Conservation (phyloP, 129 eudicot genomes). For the Scalesia atractyloides region DNA sequence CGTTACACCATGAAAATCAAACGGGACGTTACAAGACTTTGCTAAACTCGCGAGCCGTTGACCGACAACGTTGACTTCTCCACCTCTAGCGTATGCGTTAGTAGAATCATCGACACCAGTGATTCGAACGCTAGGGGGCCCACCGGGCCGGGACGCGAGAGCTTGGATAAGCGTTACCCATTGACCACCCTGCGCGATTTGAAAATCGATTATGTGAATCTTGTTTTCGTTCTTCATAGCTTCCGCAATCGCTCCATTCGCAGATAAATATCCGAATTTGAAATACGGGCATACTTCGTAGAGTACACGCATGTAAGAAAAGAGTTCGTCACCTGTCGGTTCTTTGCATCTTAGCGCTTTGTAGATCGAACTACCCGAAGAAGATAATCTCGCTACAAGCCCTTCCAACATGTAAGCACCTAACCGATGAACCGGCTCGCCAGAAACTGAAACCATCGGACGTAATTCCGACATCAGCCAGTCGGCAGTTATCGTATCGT, state of each 20-base stretch:
- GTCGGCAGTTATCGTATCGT: slow-evolving; percentile 12
- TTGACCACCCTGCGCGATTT: slow-evolving; percentile 25
- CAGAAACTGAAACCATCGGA: slow-evolving; percentile 16
- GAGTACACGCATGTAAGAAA: slow-evolving; percentile 13
- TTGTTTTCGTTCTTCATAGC: slow-evolving; percentile 22
- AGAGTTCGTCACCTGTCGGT: slow-evolving; percentile 18
- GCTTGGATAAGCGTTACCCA: slow-evolving; percentile 24
- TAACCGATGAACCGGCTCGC: slow-evolving; percentile 10
- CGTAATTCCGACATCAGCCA: slow-evolving; percentile 21
- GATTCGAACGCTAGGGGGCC: slow-evolving; percentile 22
- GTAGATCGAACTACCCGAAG: slow-evolving; percentile 21
- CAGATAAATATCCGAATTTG: slow-evolving; percentile 21
- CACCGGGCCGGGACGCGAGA: slow-evolving; percentile 20
- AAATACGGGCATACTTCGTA: slow-evolving; percentile 24
- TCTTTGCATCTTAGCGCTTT: slow-evolving; percentile 18
- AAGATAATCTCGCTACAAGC: slow-evolving; percentile 21
- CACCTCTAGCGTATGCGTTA: slow-evolving; percentile 21
- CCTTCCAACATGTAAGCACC: slow-evolving; percentile 29
- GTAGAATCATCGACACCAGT: slow-evolving; percentile 22
- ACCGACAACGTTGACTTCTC: slow-evolving; percentile 12
- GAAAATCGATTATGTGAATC: slow-evolving; percentile 23
- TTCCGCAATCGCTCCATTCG: slow-evolving; percentile 25
- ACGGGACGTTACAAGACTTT: slow-evolving; percentile 1
- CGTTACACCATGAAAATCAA: slow-evolving; percentile 22
- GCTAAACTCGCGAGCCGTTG: slow-evolving; percentile 14